Base-by-base conservation (phyloP, 169 alveolate species). In the Eimeria maxima region DNA sequence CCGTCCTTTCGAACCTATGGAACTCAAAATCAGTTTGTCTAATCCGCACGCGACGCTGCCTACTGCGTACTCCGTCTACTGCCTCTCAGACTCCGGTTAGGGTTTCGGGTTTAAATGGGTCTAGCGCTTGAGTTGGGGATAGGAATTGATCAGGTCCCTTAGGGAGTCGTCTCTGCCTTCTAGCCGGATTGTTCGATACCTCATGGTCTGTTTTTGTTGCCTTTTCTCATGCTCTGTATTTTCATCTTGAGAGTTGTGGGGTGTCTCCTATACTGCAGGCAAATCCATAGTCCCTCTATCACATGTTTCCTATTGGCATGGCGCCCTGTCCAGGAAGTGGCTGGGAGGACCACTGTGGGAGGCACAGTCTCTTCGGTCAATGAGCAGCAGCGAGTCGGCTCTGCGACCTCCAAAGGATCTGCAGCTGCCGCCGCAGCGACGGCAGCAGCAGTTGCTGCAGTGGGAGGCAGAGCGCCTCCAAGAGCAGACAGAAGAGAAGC, bases 21-120 rank as follows among this genome's bases (percentile, higher is more conserved):
- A 87, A 42, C 65, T 93, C 44, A 80, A 88, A 69, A 80, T 93
- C 33, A 57, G 96, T 84, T 45, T 93, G 45, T 93, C 96, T n/a
- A 93, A 93, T 76, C 93, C 90, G 4, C 96, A 93, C 87, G 74
- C 55, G 27, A n/a, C 76, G 13, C 88, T 93, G 10, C 96, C 96
- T 13, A 80, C 96, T 8, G 90, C 93, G 47, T 93, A 93, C 78
- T 38, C 96, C 33, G 78, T 93, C 47, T 69, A 55, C 53, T 93
- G 96, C 78, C 96, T 93, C 93, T 27, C 93, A 38, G 96, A 80
- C 20, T 93, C 93, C 33, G 96, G 96, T 93, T 13, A 60, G 69
- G 69, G 69, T 60, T 60, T 60, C 11, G 69, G 69, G 69, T 60
- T 60, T 60, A 60, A 33, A 33, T 0, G 69, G 69, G 69, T 16